phyloP scores from a whole-genome alignment of 2,329 filamentous ascomycete genomes.

The Phaeosphaeria sp. region DNA sequence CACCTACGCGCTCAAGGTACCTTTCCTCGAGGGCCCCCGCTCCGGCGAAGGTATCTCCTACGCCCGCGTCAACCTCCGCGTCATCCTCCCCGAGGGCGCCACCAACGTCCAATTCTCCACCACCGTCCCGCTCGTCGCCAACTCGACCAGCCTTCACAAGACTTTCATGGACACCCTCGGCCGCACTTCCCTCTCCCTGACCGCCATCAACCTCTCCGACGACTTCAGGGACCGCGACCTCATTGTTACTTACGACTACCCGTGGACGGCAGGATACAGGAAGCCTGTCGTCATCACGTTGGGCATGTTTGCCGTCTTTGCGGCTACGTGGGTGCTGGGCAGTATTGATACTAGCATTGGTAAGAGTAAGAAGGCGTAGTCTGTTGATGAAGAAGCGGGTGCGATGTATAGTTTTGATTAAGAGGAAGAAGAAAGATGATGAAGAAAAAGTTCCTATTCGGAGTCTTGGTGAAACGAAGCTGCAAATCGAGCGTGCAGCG shows the following conservation, averaged over 20 bases:
- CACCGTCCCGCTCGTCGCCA: slow-evolving; percentile 72
- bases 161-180: slow-evolving; percentile 95
- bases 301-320: slow-evolving; percentile 76
- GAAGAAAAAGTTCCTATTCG: slow-evolving; percentile 6
- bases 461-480: not conserved
- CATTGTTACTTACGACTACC: slow-evolving; percentile 87
- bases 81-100: slow-evolving; percentile 91
- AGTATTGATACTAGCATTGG: slow-evolving; percentile 83
- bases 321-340: slow-evolving; percentile 75
- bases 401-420: not conserved
- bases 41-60: slow-evolving; percentile 87
- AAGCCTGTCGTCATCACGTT: slow-evolving; percentile 86
- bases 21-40: slow-evolving; percentile 92
- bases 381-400: not conserved
- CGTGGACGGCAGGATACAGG: slow-evolving; percentile 74
- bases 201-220: slow-evolving; percentile 86
- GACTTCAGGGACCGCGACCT: slow-evolving; percentile 85
- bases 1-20: slow-evolving; percentile 85
- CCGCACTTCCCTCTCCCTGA: slow-evolving; percentile 80
- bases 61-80: slow-evolving; percentile 76
- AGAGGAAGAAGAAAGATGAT: not conserved
- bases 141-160: slow-evolving; percentile 71
- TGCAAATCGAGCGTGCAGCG: not conserved
- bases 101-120: slow-evolving; percentile 82
- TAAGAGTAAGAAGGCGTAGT: slow-evolving; percentile 54